phyloP scores from a whole-genome alignment of 495 filamentous ascomycete species.

The Achaetomiella virescens region DNA sequence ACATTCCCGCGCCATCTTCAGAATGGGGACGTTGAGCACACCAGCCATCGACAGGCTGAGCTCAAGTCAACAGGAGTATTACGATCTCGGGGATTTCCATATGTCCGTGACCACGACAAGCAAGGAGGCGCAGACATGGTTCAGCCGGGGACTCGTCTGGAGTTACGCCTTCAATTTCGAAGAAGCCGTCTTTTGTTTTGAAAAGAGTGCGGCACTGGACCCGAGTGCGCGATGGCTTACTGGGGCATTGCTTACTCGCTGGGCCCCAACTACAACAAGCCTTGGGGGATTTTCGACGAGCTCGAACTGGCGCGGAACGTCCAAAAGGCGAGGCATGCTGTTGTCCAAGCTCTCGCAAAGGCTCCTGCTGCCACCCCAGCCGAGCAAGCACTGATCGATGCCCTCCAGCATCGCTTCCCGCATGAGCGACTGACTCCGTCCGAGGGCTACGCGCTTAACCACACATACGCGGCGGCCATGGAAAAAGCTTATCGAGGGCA shows the following conservation, averaged over 20 bases:
- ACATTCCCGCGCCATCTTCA: not conserved
- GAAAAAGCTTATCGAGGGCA: slow-evolving; percentile 46
- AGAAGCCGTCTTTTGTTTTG: slow-evolving; percentile 54
- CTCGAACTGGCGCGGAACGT: slow-evolving; percentile 47
- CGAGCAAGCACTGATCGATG: slow-evolving; percentile 54
- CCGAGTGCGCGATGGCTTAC: slow-evolving; percentile 53
- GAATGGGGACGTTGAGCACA: not conserved
- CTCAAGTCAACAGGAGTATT: slow-evolving; percentile 39
- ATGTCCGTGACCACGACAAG: slow-evolving; percentile 42
- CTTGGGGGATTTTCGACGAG: slow-evolving; percentile 60
- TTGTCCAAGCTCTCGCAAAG: slow-evolving; percentile 36
- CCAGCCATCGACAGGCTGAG: not conserved
- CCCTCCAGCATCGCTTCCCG: slow-evolving; percentile 52
- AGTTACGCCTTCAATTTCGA: slow-evolving; percentile 62
- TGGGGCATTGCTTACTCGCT: slow-evolving; percentile 62
- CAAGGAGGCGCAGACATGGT: slow-evolving; percentile 50
- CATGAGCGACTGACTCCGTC: slow-evolving; percentile 28
- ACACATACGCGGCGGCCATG: slow-evolving; percentile 58
- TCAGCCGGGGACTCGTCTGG: slow-evolving; percentile 58
- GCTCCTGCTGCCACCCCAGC: slow-evolving; percentile 28
- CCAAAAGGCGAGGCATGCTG: slow-evolving; percentile 39
- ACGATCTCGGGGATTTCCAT: slow-evolving; percentile 50
- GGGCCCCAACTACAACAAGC: slow-evolving; percentile 71
- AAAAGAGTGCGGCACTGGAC: slow-evolving; percentile 50
- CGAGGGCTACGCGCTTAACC: slow-evolving; percentile 49